Evolutionary conservation across 345 rosid species (phyloP), one percentile per base, ranked within the genome.

Genomic region (Punica granatum): DNA sequence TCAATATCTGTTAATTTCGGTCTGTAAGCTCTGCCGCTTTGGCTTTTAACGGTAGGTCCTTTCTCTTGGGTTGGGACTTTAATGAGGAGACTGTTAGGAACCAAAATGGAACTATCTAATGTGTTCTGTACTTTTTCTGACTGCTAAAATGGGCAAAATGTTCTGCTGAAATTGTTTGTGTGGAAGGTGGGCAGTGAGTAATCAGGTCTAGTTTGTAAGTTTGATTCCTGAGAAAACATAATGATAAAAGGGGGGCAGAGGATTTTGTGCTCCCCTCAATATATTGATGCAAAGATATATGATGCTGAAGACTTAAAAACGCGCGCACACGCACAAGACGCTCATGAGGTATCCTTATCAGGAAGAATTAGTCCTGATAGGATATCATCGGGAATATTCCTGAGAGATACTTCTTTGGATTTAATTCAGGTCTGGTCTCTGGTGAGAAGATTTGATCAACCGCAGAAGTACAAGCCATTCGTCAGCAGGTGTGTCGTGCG

Each of bases 391-490:
- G 12, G 60, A 26, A 56, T 26, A 39, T 63, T 26, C 9, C 25
- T 60, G 25, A 60, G 23, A 36, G 48, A 63, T 37, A 34, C 39
- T 34, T 35, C 25, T 69, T 60, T 69, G 67, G 64, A 19, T 48
- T 63, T 73, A 65, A 34, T 43, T 62, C 62, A 83, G 86, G 86
- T 83, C 1, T 80, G 82, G 86, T 83, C 84, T 28, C 63, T 83
- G 72, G 86, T 78, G 59, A 77, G 86, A 77, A 74, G 84, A 66
- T 82, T 83, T 34, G 86, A 80, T 70, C 80, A 83, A 72, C 86
- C 84, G 7, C 86, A 82, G 71, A 80, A 70, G 28, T 82, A 79
- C 66, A 82, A 80, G 70, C 86, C 84, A 15, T 79, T 80, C 49
- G 72, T 82, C 54, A 80, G 82, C 69, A 78, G 84, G 71, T 83